phyloP scores from a whole-genome alignment of 2,329 filamentous ascomycete genomes.

The Epichloe gansuensis region DNA sequence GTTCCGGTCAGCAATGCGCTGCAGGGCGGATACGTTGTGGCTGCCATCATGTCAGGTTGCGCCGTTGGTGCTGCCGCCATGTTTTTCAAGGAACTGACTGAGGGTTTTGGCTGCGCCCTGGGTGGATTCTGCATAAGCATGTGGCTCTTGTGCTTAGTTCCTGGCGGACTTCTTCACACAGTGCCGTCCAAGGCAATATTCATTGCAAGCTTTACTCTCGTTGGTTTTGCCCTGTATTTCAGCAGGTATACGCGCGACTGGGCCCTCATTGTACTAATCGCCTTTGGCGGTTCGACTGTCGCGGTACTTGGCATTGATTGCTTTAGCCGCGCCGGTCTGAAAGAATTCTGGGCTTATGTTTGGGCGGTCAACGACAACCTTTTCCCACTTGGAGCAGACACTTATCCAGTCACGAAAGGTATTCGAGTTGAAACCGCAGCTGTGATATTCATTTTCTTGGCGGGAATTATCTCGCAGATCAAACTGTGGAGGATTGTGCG shows the following conservation, averaged over 20 bases:
- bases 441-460: conserved; percentile 59
- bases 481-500: conserved; percentile 76
- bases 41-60: conserved; percentile 58
- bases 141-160: conserved; percentile 75
- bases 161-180: conserved; percentile 59
- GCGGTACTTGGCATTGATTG: conserved; percentile 80
- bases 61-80: conserved; percentile 63
- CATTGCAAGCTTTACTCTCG: conserved; percentile 59
- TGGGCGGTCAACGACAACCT: conserved; percentile 71
- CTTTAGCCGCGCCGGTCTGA: conserved; percentile 77
- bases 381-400: conserved; percentile 64
- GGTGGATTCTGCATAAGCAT: conserved; percentile 78
- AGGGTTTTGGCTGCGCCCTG: conserved; percentile 70
- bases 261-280: conserved; percentile 61
- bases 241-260: conserved; percentile 68
- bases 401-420: conserved; percentile 76
- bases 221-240: conserved; percentile 63
- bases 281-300: conserved; percentile 71
- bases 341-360: conserved; percentile 92
- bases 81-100: conserved; percentile 73
- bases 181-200: conserved; percentile 57
- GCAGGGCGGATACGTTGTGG: conserved; percentile 80
- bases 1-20: conserved; percentile 61
- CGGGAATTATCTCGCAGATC: conserved; percentile 74
- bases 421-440: conserved; percentile 76